These are phyloP conservation scores for Diaporthe sp. DNA, from an alignment of 2,329 filamentous ascomycete species.

Conservation along the genomic window DNA sequence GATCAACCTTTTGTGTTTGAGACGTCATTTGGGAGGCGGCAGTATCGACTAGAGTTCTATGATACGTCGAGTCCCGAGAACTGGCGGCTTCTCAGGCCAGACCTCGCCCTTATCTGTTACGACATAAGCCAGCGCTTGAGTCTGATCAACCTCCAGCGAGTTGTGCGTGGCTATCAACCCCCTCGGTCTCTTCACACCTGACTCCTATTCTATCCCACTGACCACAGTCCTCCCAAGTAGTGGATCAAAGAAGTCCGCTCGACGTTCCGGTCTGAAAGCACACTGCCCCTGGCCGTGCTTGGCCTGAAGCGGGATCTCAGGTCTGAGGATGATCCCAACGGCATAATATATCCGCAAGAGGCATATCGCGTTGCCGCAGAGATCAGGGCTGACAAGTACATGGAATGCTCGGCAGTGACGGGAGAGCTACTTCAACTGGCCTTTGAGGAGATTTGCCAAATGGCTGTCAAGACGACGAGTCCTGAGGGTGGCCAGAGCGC, in stretches of 20 bases:
- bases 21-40: slow-evolving; percentile 55
- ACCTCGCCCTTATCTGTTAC: slow-evolving; percentile 70
- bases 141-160: slow-evolving; percentile 67
- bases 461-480: slow-evolving; percentile 60
- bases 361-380: slow-evolving; percentile 66
- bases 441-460: slow-evolving; percentile 70
- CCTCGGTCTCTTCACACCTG: not conserved
- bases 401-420: slow-evolving; percentile 71
- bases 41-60: slow-evolving; percentile 67
- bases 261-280: slow-evolving; percentile 58
- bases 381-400: slow-evolving; percentile 70
- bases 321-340: slow-evolving; percentile 67
- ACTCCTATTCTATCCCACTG: slow-evolving; percentile 4
- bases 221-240: slow-evolving; percentile 48
- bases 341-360: slow-evolving; percentile 71
- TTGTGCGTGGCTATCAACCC: slow-evolving; percentile 53
- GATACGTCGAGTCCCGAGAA: slow-evolving; percentile 68
- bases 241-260: slow-evolving; percentile 67
- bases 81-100: slow-evolving; percentile 68
- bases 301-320: slow-evolving; percentile 71
- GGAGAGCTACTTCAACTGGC: slow-evolving; percentile 67
- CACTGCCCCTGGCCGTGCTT: slow-evolving; percentile 65
- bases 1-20: slow-evolving; percentile 72
- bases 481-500: slow-evolving; percentile 63
- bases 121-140: slow-evolving; percentile 69